A percentile compares a stretch with the other conserved stretches of the same genome.
Evolutionary conservation across 2,329 filamentous ascomycete genomes (phyloP).

Genomic region (Cercospora zeae-maydis): DNA sequence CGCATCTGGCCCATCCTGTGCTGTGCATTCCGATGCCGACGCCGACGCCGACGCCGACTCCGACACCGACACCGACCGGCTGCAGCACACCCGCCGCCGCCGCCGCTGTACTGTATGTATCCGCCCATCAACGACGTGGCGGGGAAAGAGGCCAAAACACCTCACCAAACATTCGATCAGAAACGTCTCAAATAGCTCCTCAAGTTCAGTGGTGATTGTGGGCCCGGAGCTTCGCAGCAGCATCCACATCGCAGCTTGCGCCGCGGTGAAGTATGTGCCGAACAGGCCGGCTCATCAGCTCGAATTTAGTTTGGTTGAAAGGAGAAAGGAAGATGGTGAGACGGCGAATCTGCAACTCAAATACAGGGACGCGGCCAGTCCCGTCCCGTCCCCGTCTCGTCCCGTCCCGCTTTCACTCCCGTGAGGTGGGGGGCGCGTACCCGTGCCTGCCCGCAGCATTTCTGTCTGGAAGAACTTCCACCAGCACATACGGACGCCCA

Average conservation of each 20-base stretch:
- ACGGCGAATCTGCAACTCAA: slow-evolving; percentile 1
- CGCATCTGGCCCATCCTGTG: neutral
- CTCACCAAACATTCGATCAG: slow-evolving; percentile 46
- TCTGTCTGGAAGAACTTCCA: neutral
- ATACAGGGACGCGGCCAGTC: neutral
- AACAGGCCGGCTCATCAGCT: slow-evolving; percentile 67
- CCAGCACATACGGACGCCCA: neutral
- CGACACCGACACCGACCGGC: neutral
- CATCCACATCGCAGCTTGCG: slow-evolving; percentile 42
- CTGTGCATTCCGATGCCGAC: too few species aligned
- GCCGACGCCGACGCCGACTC: too few species aligned
- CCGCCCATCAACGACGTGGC: neutral
- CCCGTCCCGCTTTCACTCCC: too few species aligned
- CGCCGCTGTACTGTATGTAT: neutral
- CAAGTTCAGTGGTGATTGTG: slow-evolving; percentile 44
- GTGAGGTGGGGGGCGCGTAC: too few species aligned
- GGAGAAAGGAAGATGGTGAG: slow-evolving; percentile 40
- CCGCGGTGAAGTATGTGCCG: slow-evolving; percentile 40
- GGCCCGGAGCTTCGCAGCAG: slow-evolving; percentile 48
- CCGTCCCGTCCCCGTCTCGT: neutral
- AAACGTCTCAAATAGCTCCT: slow-evolving; percentile 43
- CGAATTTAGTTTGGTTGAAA: slow-evolving; percentile 73
- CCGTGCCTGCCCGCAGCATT: neutral
- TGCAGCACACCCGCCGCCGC: neutral
- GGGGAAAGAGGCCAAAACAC: neutral